A percentile compares a stretch with the other conserved stretches of the same genome.
Evolutionary conservation across 495 filamentous ascomycete genomes (phyloP).

Genomic region (Platismatia glauca): DNA sequence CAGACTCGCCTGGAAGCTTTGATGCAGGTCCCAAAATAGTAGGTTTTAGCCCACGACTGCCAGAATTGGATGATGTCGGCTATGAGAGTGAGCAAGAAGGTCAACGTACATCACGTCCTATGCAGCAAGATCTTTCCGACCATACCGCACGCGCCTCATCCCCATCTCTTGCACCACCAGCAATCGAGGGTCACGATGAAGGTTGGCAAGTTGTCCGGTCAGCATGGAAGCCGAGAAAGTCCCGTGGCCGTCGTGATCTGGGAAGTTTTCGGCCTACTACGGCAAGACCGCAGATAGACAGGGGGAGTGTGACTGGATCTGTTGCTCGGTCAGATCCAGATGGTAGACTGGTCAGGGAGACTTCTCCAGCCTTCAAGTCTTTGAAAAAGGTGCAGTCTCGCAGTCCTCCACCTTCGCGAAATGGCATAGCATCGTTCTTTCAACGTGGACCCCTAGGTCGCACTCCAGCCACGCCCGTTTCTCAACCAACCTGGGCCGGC

Average conservation of each 20-base stretch:
- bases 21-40: slow-evolving; percentile 27
- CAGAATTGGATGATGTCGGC: slow-evolving; percentile 31
- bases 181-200: slow-evolving; percentile 21
- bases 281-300: slow-evolving; percentile 29
- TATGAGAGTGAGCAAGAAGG: slow-evolving; percentile 39
- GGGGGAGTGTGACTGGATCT: slow-evolving; percentile 32
- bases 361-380: slow-evolving; percentile 33
- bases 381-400: slow-evolving; percentile 35
- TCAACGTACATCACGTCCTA: slow-evolving; percentile 25
- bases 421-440: slow-evolving; percentile 12
- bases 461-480: background rate
- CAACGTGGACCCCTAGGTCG: slow-evolving; percentile 11
- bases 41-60: slow-evolving; percentile 24
- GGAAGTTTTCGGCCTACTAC: slow-evolving; percentile 30
- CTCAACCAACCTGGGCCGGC: slow-evolving; percentile 22
- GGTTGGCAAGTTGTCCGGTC: slow-evolving; percentile 38
- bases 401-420: slow-evolving; percentile 27
- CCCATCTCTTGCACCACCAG: slow-evolving; percentile 12
- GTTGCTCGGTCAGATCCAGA: slow-evolving; percentile 24
- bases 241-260: slow-evolving; percentile 28
- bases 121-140: slow-evolving; percentile 23
- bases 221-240: slow-evolving; percentile 20
- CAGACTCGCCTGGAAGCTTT: slow-evolving; percentile 21
- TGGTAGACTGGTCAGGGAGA: slow-evolving; percentile 19
- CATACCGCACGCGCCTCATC: slow-evolving; percentile 23